Evolutionary conservation across 2,329 filamentous ascomycete genomes (phyloP).

Genomic region (Paracamarosporium sp.): DNA sequence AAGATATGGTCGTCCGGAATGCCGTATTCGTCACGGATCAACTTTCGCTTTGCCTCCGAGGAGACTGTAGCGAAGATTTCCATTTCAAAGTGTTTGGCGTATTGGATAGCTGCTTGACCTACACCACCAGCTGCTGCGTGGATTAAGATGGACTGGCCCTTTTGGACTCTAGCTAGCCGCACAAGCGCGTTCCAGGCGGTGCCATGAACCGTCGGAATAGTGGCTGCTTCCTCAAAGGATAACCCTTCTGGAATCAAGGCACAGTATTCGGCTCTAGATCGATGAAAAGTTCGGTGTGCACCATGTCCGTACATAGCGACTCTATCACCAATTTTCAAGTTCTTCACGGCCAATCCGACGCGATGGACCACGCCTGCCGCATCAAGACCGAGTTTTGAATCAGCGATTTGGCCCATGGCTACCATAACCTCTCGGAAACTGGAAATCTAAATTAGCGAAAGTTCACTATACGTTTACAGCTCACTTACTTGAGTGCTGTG

Average conservation of each 20-base stretch:
- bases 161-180: constrained; percentile 22
- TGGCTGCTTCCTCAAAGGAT: constrained; percentile 19
- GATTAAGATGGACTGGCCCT: constrained; percentile 36
- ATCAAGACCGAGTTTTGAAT: background rate
- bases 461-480: no score
- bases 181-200: constrained; percentile 32
- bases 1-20: constrained; percentile 33
- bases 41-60: background rate
- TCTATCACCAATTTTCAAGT: background rate
- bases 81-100: constrained; percentile 18
- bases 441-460: no score
- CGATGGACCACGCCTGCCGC: background rate
- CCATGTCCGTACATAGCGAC: background rate
- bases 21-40: background rate
- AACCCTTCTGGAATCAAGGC: constrained; percentile 14
- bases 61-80: constrained; percentile 10
- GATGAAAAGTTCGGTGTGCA: background rate
- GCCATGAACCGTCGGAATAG: constrained; percentile 1
- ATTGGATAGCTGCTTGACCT: constrained; percentile 25
- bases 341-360: no score
- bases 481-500: no score
- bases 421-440: background rate
- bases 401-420: background rate
- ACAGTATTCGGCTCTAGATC: background rate
- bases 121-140: constrained; percentile 29